These are phyloP conservation scores for Raffaelea albimanens DNA, from an alignment of 2,329 filamentous ascomycete genomes.

Conservation along the genomic window DNA sequence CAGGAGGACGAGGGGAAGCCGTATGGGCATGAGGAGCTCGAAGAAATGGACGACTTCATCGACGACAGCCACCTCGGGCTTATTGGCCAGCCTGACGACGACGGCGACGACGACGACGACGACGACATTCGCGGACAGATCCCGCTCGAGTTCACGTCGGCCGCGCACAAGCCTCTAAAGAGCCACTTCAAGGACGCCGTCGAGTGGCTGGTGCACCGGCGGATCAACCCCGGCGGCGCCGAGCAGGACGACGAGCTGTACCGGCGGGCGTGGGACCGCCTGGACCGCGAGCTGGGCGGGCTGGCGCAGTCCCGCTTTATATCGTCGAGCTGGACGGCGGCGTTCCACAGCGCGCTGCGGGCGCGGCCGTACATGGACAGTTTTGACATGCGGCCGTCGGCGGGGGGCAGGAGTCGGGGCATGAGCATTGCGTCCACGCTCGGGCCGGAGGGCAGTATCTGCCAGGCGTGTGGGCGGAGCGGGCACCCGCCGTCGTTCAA, in stretches of 20 bases:
- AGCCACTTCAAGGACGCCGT: constrained; percentile 66
- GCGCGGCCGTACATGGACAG: constrained; percentile 54
- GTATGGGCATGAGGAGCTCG: neutral
- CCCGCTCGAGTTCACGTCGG: constrained; percentile 59
- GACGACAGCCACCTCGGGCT: constrained; percentile 29
- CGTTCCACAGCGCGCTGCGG: constrained; percentile 57
- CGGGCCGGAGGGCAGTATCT: constrained; percentile 30
- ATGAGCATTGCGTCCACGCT: neutral
- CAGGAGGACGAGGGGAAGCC: neutral
- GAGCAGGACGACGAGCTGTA: constrained; percentile 52
- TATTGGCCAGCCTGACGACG: constrained; percentile 10
- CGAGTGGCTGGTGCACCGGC: constrained; percentile 75
- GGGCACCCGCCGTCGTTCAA: constrained; percentile 58
- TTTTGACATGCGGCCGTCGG: constrained; percentile 28
- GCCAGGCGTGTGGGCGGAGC: constrained; percentile 62
- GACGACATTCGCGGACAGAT: constrained; percentile 34
- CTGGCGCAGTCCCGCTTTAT: constrained; percentile 62
- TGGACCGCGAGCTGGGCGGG: constrained; percentile 61
- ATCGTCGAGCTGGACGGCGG: constrained; percentile 58
- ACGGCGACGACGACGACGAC: constrained; percentile 36
- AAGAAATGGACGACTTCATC: constrained; percentile 50
- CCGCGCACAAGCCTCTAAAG: constrained; percentile 56
- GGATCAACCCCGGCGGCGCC: constrained; percentile 52
- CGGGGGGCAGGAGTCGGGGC: neutral
- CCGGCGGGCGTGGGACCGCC: constrained; percentile 56